Percentiles rank a stretch among this genome's conserved stretches.
Conservation (phyloP, 2,329 filamentous ascomycete genomes). For the Diplocarpon rosae region DNA sequence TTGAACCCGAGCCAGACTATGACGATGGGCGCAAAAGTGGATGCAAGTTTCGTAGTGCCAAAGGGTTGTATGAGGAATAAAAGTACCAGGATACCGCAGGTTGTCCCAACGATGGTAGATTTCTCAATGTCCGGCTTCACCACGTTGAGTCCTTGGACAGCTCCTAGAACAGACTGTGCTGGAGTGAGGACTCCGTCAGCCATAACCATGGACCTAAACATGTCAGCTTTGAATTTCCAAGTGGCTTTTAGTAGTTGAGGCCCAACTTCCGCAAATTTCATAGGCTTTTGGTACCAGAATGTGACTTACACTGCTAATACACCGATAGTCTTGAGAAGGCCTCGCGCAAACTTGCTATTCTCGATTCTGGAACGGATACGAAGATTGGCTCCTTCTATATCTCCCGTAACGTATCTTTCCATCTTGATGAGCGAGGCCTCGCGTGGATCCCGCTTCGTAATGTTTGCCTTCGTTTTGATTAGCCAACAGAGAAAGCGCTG, state of each 20-base stretch:
- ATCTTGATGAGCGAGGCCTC: conserved; percentile 44
- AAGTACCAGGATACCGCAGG: conserved; percentile 51
- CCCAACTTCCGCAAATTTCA: no score
- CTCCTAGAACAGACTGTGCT: conserved; percentile 57
- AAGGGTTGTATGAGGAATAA: conserved; percentile 55
- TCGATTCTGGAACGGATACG: conserved; percentile 47
- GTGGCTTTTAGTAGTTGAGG: no score
- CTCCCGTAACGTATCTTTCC: conserved; percentile 44
- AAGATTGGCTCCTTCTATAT: conserved; percentile 40
- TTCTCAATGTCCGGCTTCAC: conserved; percentile 45
- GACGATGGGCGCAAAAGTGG: conserved; percentile 52
- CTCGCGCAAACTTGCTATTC: conserved; percentile 39
- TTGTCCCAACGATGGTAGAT: conserved; percentile 46
- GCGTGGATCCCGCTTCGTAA: conserved; percentile 47
- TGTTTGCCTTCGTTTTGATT: conserved; percentile 33
- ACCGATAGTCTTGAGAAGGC: conserved; percentile 48
- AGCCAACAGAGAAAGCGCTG: not conserved
- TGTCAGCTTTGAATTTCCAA: conserved; percentile 1
- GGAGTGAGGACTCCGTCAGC: conserved; percentile 53
- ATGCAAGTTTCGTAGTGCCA: conserved; percentile 49
- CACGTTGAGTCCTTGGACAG: conserved; percentile 52
- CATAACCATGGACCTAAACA: conserved; percentile 45
- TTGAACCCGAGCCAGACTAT: conserved; percentile 58
- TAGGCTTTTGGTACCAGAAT: not conserved
- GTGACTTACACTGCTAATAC: conserved; percentile 43